These are phyloP conservation scores for Boletus reticulatus DNA, from an alignment of 768 basidiomycete species.

Conservation along the genomic window DNA sequence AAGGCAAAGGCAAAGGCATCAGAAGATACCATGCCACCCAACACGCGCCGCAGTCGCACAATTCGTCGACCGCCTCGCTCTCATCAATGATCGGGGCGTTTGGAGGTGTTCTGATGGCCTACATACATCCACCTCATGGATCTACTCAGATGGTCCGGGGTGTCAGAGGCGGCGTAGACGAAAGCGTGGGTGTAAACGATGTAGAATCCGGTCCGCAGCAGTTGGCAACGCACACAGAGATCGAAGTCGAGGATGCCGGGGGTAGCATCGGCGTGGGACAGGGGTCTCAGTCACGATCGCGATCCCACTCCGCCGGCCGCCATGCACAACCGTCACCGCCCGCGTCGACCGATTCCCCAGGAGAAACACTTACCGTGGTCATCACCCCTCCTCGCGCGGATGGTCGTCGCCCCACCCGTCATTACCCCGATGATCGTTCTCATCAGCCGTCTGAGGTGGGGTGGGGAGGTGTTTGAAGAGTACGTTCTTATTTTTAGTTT, in stretches of 20 bases:
- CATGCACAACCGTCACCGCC: neutral
- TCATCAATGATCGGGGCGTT: conserved; percentile 21
- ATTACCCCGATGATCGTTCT: conserved; percentile 75
- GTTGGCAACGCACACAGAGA: conserved; percentile 4
- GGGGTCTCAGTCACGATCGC: neutral
- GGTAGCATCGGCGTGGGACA: neutral
- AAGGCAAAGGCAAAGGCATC: conserved; percentile 15
- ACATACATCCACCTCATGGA: conserved; percentile 1
- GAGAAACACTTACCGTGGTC: conserved; percentile 82
- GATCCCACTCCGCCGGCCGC: neutral
- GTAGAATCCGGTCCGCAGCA: conserved; percentile 5
- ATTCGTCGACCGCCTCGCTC: conserved; percentile 16
- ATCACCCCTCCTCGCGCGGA: conserved; percentile 80
- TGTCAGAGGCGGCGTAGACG: neutral
- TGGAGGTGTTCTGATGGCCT: conserved; percentile 14
- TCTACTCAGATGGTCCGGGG: neutral
- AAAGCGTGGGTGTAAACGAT: neutral
- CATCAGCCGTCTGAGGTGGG: conserved; percentile 48
- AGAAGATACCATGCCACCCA: neutral
- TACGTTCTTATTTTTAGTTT: conserved; percentile 39
- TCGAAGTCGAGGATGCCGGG: neutral
- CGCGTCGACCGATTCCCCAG: conserved; percentile 33
- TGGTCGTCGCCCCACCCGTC: conserved; percentile 81
- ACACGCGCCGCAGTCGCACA: neutral
- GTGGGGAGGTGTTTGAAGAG: conserved; percentile 63